Conservation (phyloP, 306 rosid genomes). For the Malus asiatica region DNA sequence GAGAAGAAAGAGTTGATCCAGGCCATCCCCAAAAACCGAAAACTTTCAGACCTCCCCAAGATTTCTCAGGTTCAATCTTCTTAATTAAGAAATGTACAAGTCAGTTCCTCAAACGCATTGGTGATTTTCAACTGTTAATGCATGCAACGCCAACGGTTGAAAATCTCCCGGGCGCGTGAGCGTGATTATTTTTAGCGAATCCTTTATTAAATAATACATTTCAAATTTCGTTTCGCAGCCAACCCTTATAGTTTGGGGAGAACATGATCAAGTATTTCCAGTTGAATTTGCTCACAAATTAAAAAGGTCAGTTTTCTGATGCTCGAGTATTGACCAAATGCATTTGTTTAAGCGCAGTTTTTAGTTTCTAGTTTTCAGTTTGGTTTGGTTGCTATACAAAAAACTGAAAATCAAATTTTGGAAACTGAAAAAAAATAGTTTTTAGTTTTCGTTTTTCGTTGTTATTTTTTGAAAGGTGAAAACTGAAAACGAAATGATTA, state of each 20-base stretch:
- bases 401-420: too few species aligned
- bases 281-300: conserved; percentile 64
- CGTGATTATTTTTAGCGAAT: neutral
- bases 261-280: conserved; percentile 62
- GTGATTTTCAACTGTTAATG: neutral
- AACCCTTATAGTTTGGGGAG: conserved; percentile 81
- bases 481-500: too few species aligned
- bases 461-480: too few species aligned
- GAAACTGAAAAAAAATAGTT: too few species aligned
- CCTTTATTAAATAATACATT: neutral
- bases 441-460: too few species aligned
- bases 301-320: conserved; percentile 38
- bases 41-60: conserved; percentile 53
- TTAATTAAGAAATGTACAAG: neutral
- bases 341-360: neutral
- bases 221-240: conserved; percentile 31
- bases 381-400: too few species aligned
- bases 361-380: too few species aligned
- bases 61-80: conserved; percentile 52
- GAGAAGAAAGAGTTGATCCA: conserved; percentile 67
- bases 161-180: neutral
- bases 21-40: conserved; percentile 51
- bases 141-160: neutral
- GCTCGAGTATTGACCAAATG: neutral
- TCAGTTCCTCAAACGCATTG: accelerated